phyloP scores from a whole-genome alignment of 2,329 filamentous ascomycete species.

The Cytospora chrysosperma region DNA sequence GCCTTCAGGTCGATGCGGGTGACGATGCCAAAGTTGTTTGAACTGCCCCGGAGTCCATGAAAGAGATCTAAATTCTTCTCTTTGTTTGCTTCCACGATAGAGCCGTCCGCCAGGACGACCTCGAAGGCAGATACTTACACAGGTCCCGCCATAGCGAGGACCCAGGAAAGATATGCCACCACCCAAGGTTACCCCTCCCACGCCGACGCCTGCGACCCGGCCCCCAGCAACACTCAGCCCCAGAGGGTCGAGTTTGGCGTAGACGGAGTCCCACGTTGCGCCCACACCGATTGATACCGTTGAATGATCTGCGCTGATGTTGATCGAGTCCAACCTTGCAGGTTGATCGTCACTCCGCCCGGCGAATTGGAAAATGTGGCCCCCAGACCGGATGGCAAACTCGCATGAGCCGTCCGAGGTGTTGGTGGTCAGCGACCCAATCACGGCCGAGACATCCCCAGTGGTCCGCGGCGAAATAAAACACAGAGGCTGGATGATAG shows the following conservation, averaged over 20 bases:
- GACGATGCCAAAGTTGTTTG: constrained; percentile 29
- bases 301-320: not conserved
- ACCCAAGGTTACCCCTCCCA: constrained; percentile 22
- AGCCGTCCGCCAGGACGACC: constrained; percentile 6
- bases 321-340: not conserved
- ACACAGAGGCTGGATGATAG: not conserved
- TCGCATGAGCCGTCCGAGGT: not conserved
- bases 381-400: constrained; percentile 10
- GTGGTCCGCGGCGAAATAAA: constrained; percentile 2
- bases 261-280: constrained; percentile 19
- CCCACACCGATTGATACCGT: constrained; percentile 18
- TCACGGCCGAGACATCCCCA: constrained; percentile 6
- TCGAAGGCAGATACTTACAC: constrained; percentile 15
- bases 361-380: constrained; percentile 8
- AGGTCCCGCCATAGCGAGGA: constrained; percentile 24
- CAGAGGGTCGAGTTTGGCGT: constrained; percentile 22
- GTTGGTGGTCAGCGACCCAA: not conserved
- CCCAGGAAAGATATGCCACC: constrained; percentile 22
- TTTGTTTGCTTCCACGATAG: constrained; percentile 1
- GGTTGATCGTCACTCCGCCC: constrained; percentile 12
- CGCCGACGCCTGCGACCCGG: constrained; percentile 21
- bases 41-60: constrained; percentile 25
- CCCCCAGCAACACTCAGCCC: constrained; percentile 22
- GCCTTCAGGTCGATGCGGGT: constrained; percentile 24
- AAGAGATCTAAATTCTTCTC: constrained; percentile 24